Conservation (phyloP, 2,329 filamentous ascomycete genomes). For the Lanzia echinophila region DNA sequence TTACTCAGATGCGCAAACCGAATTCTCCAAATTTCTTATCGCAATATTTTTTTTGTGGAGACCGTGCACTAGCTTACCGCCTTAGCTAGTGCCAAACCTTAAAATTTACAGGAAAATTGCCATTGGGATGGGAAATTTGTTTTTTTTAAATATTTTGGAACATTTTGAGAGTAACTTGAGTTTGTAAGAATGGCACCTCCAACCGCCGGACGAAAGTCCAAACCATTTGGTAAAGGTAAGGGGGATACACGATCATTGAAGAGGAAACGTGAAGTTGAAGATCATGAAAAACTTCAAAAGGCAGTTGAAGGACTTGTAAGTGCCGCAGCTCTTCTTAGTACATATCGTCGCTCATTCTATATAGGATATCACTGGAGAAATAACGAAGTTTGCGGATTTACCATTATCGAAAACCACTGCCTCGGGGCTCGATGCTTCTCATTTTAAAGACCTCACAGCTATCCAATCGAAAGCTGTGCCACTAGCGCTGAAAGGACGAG, state of each 20-base stretch:
- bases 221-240: conserved; percentile 16
- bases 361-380: conserved; percentile 29
- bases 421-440: conserved; percentile 72
- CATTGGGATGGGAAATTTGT: no score
- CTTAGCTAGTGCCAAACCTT: conserved; percentile 13
- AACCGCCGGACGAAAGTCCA: conserved; percentile 19
- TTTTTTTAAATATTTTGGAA: conserved; percentile 6
- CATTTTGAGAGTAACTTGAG: neutral
- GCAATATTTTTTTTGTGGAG: conserved; percentile 7
- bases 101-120: conserved; percentile 8
- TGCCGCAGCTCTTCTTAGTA: conserved; percentile 1
- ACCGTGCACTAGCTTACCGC: neutral
- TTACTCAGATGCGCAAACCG: conserved; percentile 8
- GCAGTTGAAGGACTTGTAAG: conserved; percentile 28
- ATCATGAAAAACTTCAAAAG: conserved; percentile 27
- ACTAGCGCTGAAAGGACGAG: conserved; percentile 73
- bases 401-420: conserved; percentile 78
- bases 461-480: conserved; percentile 89
- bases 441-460: conserved; percentile 86
- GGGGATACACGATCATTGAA: conserved; percentile 24
- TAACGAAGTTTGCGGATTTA: conserved; percentile 70
- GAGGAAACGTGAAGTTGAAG: conserved; percentile 28
- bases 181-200: conserved; percentile 22
- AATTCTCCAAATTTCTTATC: conserved; percentile 13
- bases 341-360: conserved; percentile 11